Percentiles rank a stretch among this genome's conserved stretches.
These are phyloP conservation scores for Mollisiaceae sp. DNA, from an alignment of 2,329 filamentous ascomycete species.

Conservation along the genomic window DNA sequence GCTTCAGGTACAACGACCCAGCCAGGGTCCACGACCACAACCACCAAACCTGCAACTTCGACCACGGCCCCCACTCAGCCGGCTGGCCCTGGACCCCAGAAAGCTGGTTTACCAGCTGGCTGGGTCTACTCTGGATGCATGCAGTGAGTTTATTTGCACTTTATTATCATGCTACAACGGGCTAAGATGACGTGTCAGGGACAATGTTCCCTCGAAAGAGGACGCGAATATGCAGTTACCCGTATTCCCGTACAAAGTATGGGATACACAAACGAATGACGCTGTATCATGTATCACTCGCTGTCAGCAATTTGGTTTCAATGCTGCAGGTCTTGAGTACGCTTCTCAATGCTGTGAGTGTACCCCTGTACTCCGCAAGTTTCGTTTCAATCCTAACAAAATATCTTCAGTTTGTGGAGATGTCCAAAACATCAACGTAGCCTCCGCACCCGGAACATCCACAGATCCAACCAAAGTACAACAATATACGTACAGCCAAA, in stretches of 20 bases:
- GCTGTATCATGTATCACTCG: slow-evolving; percentile 21
- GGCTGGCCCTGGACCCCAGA: slow-evolving; percentile 23
- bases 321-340: slow-evolving; percentile 31
- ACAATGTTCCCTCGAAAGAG: slow-evolving; percentile 61
- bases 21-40: not conserved
- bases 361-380: slow-evolving; percentile 40
- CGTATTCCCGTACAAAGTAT: slow-evolving; percentile 29
- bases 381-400: too few species aligned
- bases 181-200: slow-evolving; percentile 50
- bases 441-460: slow-evolving; percentile 25
- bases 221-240: slow-evolving; percentile 23
- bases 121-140: slow-evolving; percentile 36
- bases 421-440: slow-evolving; percentile 26
- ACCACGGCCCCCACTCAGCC: slow-evolving; percentile 30
- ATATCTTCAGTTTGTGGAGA: slow-evolving; percentile 28
- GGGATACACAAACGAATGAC: slow-evolving; percentile 22
- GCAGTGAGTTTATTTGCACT: slow-evolving; percentile 35
- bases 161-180: slow-evolving; percentile 54
- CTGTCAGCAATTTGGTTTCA: slow-evolving; percentile 30
- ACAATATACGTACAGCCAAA: slow-evolving; percentile 44
- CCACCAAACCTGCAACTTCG: slow-evolving; percentile 16
- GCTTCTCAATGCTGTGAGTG: slow-evolving; percentile 29
- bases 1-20: slow-evolving; percentile 5
- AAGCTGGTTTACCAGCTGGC: slow-evolving; percentile 25
- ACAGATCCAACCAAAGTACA: slow-evolving; percentile 27